phyloP scores from a whole-genome alignment of 306 rosid genomes.

The Corylus americana region DNA sequence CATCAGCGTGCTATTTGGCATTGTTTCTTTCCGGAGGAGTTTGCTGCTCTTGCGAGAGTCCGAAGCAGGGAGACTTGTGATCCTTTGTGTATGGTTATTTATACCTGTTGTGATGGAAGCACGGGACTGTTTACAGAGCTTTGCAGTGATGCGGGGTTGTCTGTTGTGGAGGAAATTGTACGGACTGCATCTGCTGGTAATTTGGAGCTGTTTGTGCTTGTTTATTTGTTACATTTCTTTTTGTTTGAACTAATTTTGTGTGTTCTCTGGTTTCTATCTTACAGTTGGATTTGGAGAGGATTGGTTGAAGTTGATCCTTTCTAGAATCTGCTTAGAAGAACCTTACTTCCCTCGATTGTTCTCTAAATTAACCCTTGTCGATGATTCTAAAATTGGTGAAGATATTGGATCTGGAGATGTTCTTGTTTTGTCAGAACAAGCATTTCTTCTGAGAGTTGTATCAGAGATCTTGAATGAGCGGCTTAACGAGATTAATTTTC shows the following conservation, averaged over 20 bases:
- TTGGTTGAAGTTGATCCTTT: slow-evolving; percentile 72
- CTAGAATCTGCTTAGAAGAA: slow-evolving; percentile 63
- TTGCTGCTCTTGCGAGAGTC: slow-evolving; percentile 50
- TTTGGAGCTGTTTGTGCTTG: not conserved
- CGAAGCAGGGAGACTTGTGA: slow-evolving; percentile 50
- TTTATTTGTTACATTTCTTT: not conserved
- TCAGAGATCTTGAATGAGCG: slow-evolving; percentile 59
- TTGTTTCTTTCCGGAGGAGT: slow-evolving; percentile 39
- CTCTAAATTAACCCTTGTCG: slow-evolving; percentile 29
- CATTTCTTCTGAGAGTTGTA: slow-evolving; percentile 47
- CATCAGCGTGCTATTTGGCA: slow-evolving; percentile 68
- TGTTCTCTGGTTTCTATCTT: not conserved
- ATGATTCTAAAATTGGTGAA: slow-evolving; percentile 29
- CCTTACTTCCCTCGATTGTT: slow-evolving; percentile 52
- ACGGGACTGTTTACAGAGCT: slow-evolving; percentile 41
- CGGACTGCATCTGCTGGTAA: slow-evolving; percentile 58
- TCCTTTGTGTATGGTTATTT: slow-evolving; percentile 72
- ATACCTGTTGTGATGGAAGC: slow-evolving; percentile 51
- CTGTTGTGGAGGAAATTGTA: slow-evolving; percentile 47
- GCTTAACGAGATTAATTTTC: slow-evolving; percentile 36
- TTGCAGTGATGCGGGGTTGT: slow-evolving; percentile 48
- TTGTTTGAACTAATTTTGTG: slow-evolving; percentile 9
- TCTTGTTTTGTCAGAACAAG: slow-evolving; percentile 51
- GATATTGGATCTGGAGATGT: slow-evolving; percentile 18
- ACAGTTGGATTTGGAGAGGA: slow-evolving; percentile 71